These are phyloP conservation scores for Exophiala viscosa DNA, from an alignment of 2,329 filamentous ascomycete genomes.

Conservation along the genomic window DNA sequence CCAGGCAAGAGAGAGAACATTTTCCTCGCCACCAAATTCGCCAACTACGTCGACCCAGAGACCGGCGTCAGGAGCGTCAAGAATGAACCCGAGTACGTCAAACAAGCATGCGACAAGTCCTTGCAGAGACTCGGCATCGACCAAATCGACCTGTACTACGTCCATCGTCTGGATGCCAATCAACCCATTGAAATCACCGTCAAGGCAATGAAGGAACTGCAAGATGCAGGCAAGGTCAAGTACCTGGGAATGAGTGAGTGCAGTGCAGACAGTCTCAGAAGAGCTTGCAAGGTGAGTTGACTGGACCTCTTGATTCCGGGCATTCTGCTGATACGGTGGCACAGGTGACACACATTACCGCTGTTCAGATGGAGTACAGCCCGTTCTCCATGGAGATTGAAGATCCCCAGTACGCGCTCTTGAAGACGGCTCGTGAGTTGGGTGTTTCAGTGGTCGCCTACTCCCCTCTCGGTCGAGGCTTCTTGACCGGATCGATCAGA, in stretches of 20 bases:
- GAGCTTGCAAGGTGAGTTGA: slow-evolving; percentile 37
- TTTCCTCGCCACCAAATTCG: slow-evolving; percentile 30
- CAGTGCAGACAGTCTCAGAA: slow-evolving; percentile 45
- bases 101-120: slow-evolving; percentile 29
- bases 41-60: slow-evolving; percentile 25
- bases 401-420: slow-evolving; percentile 34
- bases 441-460: slow-evolving; percentile 43
- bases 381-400: slow-evolving; percentile 50
- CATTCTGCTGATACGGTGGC: not conserved
- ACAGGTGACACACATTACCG: slow-evolving; percentile 46
- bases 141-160: slow-evolving; percentile 46
- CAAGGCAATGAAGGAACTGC: slow-evolving; percentile 41
- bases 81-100: slow-evolving; percentile 34
- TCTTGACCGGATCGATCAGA: slow-evolving; percentile 35
- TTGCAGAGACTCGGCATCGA: slow-evolving; percentile 33
- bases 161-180: slow-evolving; percentile 40
- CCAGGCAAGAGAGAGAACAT: slow-evolving; percentile 27
- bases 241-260: slow-evolving; percentile 49
- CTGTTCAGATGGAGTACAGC: slow-evolving; percentile 51
- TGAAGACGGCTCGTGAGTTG: slow-evolving; percentile 47
- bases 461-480: slow-evolving; percentile 40
- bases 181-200: slow-evolving; percentile 37
- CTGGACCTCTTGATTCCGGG: not conserved
- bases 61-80: slow-evolving; percentile 18
- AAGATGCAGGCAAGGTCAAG: slow-evolving; percentile 49